Evolutionary conservation across 2,329 filamentous ascomycete species (phyloP), one percentile per base, ranked within the genome.

Genomic region (Coccinonectria pachysandricola): DNA sequence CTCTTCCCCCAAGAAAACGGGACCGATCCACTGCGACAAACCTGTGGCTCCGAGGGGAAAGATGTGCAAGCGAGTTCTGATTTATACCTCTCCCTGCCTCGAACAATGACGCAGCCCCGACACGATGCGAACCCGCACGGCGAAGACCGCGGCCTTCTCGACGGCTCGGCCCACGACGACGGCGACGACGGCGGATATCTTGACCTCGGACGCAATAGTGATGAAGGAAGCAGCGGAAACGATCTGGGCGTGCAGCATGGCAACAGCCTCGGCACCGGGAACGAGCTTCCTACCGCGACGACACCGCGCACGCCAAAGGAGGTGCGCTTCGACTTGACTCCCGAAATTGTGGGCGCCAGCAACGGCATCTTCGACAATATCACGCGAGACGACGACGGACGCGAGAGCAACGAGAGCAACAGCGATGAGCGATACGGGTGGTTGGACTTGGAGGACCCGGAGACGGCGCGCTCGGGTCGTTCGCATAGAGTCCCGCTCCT

Each of bases 241-340:
- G 33, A 37, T 14, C 25, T 39, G 12, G 33, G 25, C 12, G 40
- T 40, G 21, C 31, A 36, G 19, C 24, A 30, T 14, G 28, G 31
- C 23, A 46, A 45, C 26, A 27, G 23, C 6, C 32, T 34, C 23
- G 14, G 30, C 14, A 36, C 46, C 35, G 37, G 36, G 27, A 27
- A 34, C 14, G 35, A 31, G 19, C n/a, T n/a, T n/a, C 34, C 31
- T 15, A 34, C 20, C 15, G 23, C 23, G 12, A 25, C 28, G 8
- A 30, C 27, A 21, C 40, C 53, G 21, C 50, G 59, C 34, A 67
- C 71, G 18, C 70, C 78, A 7, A 78, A 82, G 49, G 69, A 81
- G 14, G 83, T 91, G 23, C 77, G 79, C 40, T 91, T 91, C 55
- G 76, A 78, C 43, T 57, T 74, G 27, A 59, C 53, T 11, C 64